Conservation (phyloP, 2,329 filamentous ascomycete species). For the Knufia fluminis region DNA sequence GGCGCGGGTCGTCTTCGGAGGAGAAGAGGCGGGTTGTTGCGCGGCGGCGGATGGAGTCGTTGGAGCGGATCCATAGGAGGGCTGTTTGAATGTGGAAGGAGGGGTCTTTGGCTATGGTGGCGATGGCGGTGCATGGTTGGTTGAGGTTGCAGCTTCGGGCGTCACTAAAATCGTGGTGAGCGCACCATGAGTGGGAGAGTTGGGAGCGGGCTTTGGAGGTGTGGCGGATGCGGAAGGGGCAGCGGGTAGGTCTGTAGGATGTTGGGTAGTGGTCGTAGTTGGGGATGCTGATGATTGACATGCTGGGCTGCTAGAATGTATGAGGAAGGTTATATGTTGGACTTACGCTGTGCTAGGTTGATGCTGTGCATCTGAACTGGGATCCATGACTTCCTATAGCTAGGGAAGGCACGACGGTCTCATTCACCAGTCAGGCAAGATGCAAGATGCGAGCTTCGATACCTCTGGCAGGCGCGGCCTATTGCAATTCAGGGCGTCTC, state of each 20-base stretch:
- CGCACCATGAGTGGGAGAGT: conserved; percentile 7
- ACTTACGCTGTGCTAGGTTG: neutral
- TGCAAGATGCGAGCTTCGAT: too few relatives aligned
- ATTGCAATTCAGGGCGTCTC: too few relatives aligned
- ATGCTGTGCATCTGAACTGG: neutral
- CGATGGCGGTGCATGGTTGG: conserved; percentile 1
- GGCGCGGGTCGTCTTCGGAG: neutral
- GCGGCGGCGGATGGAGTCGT: neutral
- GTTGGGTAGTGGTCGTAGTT: neutral
- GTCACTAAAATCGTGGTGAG: conserved; percentile 7
- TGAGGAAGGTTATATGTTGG: too few relatives aligned
- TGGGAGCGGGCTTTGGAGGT: neutral
- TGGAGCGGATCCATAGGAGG: conserved; percentile 1
- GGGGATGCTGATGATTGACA: neutral
- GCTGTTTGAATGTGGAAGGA: conserved; percentile 6
- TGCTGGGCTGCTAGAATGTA: neutral
- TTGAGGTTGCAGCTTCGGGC: neutral
- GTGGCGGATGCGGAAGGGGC: neutral
- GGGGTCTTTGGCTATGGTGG: conserved; percentile 38
- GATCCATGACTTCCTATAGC: too few relatives aligned
- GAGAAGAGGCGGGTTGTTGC: neutral
- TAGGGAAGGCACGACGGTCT: too few relatives aligned
- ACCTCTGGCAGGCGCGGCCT: too few relatives aligned
- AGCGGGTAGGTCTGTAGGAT: neutral
- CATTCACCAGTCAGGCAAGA: too few relatives aligned